Evolutionary conservation across 2,329 filamentous ascomycete genomes (phyloP), one percentile per base, ranked within the genome.

Genomic region (Cladophialophora immunda): DNA sequence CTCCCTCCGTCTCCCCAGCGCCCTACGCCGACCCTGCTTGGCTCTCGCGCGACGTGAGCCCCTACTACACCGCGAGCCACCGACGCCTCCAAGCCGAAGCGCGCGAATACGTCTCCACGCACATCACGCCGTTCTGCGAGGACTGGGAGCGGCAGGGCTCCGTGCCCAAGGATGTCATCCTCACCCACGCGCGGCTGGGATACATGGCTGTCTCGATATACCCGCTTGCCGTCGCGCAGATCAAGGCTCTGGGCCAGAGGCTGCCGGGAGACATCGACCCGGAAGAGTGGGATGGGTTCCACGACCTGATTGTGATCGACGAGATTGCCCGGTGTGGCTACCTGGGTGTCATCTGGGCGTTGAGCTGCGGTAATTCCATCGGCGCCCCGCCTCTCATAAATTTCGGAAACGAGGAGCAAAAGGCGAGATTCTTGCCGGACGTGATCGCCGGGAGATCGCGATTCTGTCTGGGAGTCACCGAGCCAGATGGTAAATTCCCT

Each of bases 1-100:
- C 62, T 50, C 45, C 19, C 9, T 27, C 32, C 2, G 30, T 65
- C 17, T 41, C 57, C 3, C 38, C 58, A 45, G 64, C 59, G 50
- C 59, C 65, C 2, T 81, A 78, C 71, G 78, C 77, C 56, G 78
- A 80, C 60, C 78, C 79, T 4, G 19, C 67, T 69, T 81, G 30
- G 81, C 86, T 64, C 78, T 81, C 8, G 84, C 84, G 57, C 86
- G 59, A 74, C 76, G 57, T 65, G 76, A 78, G 76, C 50, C 78
- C 88, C 0, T 90, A 90, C 78, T 91, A 91, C 80, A 89, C 83
- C 30, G 81, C 84, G 15, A 85, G 85, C 2, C 89, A 91, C 74
- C 83, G 84, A 34, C 78, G 77, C n/a, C 81, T 91, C 1, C 86
- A 87, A 59, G 80, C 85, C 41, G 81, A 79, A 4, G 78, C 90